Evolutionary conservation across 177 flowering plant species (phyloP).

Genomic region (Vitis hybrid): DNA sequence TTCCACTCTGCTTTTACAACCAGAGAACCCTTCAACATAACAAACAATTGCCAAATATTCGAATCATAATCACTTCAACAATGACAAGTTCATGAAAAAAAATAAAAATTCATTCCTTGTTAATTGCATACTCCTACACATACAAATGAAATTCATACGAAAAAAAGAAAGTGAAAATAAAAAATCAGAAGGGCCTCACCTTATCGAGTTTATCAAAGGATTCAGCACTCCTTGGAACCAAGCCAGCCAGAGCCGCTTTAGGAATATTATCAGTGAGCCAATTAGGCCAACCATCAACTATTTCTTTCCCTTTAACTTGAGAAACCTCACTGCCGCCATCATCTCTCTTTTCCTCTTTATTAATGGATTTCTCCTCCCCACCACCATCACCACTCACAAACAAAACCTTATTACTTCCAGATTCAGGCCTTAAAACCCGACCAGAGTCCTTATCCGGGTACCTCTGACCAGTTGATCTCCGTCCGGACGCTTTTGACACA

Average conservation of each 20-base stretch:
- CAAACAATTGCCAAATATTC: no score
- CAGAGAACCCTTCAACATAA: no score
- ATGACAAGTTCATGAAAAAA: no score
- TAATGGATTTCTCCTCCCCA: background rate
- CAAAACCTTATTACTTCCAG: background rate
- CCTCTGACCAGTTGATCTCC: slow-evolving; percentile 32
- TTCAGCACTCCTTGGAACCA: slow-evolving; percentile 63
- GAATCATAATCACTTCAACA: no score
- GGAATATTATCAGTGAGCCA: slow-evolving; percentile 68
- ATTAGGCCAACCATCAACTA: slow-evolving; percentile 65
- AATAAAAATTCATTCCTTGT: no score
- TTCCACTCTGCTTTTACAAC: no score
- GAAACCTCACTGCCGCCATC: slow-evolving; percentile 4
- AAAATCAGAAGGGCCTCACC: slow-evolving; percentile 27
- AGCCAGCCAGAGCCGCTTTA: slow-evolving; percentile 43
- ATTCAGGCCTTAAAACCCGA: background rate
- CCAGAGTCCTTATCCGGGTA: slow-evolving; percentile 6
- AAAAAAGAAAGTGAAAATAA: background rate
- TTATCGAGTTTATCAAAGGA: slow-evolving; percentile 63
- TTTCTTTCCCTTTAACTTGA: slow-evolving; percentile 28
- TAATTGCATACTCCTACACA: background rate
- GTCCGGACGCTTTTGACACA: slow-evolving; percentile 11
- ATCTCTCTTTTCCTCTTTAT: slow-evolving; percentile 1
- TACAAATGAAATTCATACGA: background rate
- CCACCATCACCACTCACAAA: slow-evolving; percentile 2